Evolutionary conservation across 1,284 basidiomycete genomes (phyloP).

Genomic region (Athelia psychrophila): DNA sequence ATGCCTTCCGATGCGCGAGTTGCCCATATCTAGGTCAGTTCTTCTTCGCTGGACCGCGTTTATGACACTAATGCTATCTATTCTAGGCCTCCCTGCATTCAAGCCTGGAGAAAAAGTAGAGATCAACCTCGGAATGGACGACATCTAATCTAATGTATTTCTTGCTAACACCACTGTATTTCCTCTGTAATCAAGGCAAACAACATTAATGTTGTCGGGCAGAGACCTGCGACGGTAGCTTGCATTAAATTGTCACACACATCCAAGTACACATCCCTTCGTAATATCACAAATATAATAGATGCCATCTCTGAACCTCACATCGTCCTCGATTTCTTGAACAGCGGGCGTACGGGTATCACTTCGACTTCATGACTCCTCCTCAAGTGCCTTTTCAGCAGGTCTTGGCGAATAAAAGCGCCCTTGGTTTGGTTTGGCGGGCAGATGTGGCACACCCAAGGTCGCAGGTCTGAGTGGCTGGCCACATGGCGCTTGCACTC

Average conservation of each 20-base stretch:
- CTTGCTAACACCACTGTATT: too few relatives aligned
- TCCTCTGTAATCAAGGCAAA: too few relatives aligned
- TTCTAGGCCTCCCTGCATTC: constrained; percentile 89
- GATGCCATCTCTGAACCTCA: too few relatives aligned
- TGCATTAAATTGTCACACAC: not conserved
- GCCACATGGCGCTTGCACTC: constrained; percentile 72
- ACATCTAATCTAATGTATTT: constrained; percentile 50
- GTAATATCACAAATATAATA: not conserved
- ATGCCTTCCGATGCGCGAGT: constrained; percentile 94
- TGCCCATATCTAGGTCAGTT: constrained; percentile 93
- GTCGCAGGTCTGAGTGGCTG: constrained; percentile 55
- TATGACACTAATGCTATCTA: constrained; percentile 5
- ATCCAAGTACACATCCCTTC: not conserved
- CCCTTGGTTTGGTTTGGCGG: constrained; percentile 29
- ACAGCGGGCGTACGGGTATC: constrained; percentile 14
- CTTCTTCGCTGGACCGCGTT: not conserved
- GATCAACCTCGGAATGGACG: constrained; percentile 84
- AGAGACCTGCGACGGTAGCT: too few relatives aligned
- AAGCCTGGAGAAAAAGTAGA: constrained; percentile 98
- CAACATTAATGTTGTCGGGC: too few relatives aligned
- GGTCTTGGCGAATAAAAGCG: constrained; percentile 61
- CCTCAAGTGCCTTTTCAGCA: constrained; percentile 59
- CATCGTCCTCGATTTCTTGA: too few relatives aligned
- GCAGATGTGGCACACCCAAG: constrained; percentile 55
- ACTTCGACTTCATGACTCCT: constrained; percentile 43